Evolutionary conservation across 441 rosid species (phyloP).

Genomic region (Bruguiera hainesii): DNA sequence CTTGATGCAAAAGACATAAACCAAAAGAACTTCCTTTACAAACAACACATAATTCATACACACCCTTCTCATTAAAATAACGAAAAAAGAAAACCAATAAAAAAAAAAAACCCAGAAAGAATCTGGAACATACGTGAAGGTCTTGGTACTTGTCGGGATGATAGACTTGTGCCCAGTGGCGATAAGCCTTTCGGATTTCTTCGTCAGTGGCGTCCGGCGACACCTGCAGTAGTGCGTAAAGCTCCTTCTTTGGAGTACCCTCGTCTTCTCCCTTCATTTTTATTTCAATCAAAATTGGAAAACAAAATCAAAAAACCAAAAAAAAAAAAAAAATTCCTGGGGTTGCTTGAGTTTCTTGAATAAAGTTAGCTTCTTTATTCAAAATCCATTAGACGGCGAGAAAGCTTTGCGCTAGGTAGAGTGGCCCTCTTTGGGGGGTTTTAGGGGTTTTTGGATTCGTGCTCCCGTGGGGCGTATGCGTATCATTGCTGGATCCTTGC

Average conservation of each 20-base stretch:
- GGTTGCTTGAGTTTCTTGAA: no score
- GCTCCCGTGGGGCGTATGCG: neutral
- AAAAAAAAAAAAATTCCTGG: no score
- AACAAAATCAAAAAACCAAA: neutral
- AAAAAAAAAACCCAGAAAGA: neutral
- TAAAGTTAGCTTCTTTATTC: no score
- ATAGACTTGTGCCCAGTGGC: slow-evolving; percentile 96
- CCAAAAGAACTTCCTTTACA: no score
- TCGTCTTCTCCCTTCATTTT: slow-evolving; percentile 18
- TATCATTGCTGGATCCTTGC: neutral
- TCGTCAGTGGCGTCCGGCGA: slow-evolving; percentile 92
- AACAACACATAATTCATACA: no score
- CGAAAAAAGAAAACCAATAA: neutral
- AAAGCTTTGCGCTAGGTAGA: no score
- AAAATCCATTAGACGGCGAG: no score
- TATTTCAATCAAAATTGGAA: neutral
- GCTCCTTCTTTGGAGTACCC: slow-evolving; percentile 61
- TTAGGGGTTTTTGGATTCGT: neutral
- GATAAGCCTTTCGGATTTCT: slow-evolving; percentile 87
- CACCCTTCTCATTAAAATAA: no score
- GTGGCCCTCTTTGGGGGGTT: neutral
- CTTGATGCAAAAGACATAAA: no score
- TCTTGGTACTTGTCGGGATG: slow-evolving; percentile 94
- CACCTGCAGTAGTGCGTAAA: slow-evolving; percentile 78
- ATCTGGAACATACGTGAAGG: slow-evolving; percentile 39